These are phyloP conservation scores for Pilobolus umbonatus DNA, from an alignment of 192 early-diverging fungal species.

Conservation along the genomic window DNA sequence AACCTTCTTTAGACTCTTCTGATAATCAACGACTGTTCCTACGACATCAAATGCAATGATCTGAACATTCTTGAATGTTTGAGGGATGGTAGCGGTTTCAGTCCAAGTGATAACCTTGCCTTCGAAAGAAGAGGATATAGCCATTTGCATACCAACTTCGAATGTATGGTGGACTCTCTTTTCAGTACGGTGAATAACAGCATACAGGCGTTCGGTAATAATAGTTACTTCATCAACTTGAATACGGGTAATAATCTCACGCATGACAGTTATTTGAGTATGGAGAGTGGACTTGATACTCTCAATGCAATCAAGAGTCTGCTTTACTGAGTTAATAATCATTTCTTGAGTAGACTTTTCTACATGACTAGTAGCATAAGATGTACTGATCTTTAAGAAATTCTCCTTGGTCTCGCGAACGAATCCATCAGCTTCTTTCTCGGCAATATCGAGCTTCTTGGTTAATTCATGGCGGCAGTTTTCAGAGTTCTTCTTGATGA, in stretches of 20 bases:
- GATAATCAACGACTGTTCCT: conserved; percentile 22
- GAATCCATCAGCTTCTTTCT: conserved; percentile 9
- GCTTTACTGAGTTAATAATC: conserved; percentile 11
- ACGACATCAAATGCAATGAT: conserved; percentile 21
- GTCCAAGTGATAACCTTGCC: conserved; percentile 25
- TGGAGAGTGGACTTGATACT: conserved; percentile 8
- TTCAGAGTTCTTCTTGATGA: neutral
- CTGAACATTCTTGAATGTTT: conserved; percentile 15
- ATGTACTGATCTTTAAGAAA: conserved; percentile 1
- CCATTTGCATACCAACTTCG: conserved; percentile 8
- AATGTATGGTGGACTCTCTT: conserved; percentile 12
- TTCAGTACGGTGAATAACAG: conserved; percentile 14
- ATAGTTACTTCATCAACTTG: conserved; percentile 14
- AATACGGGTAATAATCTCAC: conserved; percentile 9
- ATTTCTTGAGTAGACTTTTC: conserved; percentile 1
- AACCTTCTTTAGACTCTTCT: neutral
- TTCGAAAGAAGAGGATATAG: conserved; percentile 20
- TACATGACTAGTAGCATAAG: conserved; percentile 8
- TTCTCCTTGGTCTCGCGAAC: conserved; percentile 9
- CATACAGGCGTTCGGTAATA: conserved; percentile 4
- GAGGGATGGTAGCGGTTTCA: conserved; percentile 20
- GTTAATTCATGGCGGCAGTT: neutral
- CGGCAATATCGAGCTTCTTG: neutral
- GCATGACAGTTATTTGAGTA: conserved; percentile 7
- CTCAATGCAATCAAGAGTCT: conserved; percentile 19